Percentiles rank a stretch among this genome's conserved stretches.
Conservation (phyloP, 495 filamentous ascomycete genomes). For the Tuber brumale region DNA sequence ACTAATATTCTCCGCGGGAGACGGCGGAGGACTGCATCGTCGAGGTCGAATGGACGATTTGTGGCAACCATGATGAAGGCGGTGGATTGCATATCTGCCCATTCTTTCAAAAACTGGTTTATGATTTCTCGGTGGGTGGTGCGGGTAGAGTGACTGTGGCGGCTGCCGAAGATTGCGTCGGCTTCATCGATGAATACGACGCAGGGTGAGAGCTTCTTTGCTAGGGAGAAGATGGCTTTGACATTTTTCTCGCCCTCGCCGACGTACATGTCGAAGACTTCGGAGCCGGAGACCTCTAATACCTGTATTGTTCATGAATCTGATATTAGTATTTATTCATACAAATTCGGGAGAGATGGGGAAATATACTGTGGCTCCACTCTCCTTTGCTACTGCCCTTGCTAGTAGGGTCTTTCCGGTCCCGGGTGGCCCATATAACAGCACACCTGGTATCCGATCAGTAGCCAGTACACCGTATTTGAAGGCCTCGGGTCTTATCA, state of each 20-base stretch:
- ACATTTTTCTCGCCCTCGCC: constrained; percentile 97
- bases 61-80: constrained; percentile 99
- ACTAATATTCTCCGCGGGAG: constrained; percentile 79
- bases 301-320: constrained; percentile 23
- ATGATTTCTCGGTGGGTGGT: constrained; percentile 80
- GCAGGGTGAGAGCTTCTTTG: constrained; percentile 85
- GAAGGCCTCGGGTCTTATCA: constrained; percentile 88
- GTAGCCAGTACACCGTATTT: constrained; percentile 88
- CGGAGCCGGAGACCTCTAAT: constrained; percentile 54
- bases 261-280: constrained; percentile 92
- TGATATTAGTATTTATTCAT: constrained; percentile 41
- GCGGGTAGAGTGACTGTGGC: constrained; percentile 53
- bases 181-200: constrained; percentile 97
- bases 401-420: constrained; percentile 94
- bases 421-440: constrained; percentile 90
- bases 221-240: constrained; percentile 80
- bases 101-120: constrained; percentile 96
- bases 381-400: constrained; percentile 92
- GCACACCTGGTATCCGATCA: constrained; percentile 79
- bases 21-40: constrained; percentile 83
- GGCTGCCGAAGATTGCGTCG: constrained; percentile 77
- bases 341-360: background rate
- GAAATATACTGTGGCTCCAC: constrained; percentile 61
- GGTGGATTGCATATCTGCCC: constrained; percentile 85
- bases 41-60: constrained; percentile 88